A percentile compares a stretch with the other conserved stretches of the same genome.
Conservation (phyloP, 176 grass and related monocot species). For the Bromus sterilis region DNA sequence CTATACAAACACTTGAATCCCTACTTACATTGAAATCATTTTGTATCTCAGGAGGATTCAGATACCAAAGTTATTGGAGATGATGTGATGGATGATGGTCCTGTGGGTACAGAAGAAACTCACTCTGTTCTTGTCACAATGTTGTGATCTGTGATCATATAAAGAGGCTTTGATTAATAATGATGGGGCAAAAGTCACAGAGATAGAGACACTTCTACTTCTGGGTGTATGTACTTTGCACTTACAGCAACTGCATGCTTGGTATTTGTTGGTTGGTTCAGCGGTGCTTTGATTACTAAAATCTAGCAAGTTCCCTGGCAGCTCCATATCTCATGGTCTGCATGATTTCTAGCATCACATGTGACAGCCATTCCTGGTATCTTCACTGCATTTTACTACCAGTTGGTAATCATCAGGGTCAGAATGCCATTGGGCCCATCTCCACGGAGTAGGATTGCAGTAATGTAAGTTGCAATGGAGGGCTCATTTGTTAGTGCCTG, state of each 20-base stretch:
- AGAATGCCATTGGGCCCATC: no score
- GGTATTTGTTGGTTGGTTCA: no score
- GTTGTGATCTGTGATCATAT: constrained; percentile 43
- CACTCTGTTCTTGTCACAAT: constrained; percentile 35
- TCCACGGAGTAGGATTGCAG: not conserved
- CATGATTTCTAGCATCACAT: constrained; percentile 2
- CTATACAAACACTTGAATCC: not conserved
- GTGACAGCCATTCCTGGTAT: not conserved
- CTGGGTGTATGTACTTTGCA: no score
- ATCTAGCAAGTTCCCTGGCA: no score
- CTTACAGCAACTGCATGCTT: no score
- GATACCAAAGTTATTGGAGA: constrained; percentile 41
- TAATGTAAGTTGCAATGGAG: not conserved
- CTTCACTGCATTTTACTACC: not conserved
- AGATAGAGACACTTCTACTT: constrained; percentile 61
- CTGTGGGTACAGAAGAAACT: constrained; percentile 35
- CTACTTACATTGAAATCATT: not conserved
- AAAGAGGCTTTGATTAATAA: constrained; percentile 61
- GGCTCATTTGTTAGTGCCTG: not conserved
- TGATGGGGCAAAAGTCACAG: constrained; percentile 36
- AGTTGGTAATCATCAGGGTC: not conserved
- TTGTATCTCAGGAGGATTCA: constrained; percentile 40
- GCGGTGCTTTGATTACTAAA: not conserved
- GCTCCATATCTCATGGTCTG: not conserved
- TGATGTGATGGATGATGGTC: constrained; percentile 19